A percentile compares a stretch with the other conserved stretches of the same genome.
phyloP scores from a whole-genome alignment of 1,139 yeast species.

The Nakaseomyces nivariensis region DNA sequence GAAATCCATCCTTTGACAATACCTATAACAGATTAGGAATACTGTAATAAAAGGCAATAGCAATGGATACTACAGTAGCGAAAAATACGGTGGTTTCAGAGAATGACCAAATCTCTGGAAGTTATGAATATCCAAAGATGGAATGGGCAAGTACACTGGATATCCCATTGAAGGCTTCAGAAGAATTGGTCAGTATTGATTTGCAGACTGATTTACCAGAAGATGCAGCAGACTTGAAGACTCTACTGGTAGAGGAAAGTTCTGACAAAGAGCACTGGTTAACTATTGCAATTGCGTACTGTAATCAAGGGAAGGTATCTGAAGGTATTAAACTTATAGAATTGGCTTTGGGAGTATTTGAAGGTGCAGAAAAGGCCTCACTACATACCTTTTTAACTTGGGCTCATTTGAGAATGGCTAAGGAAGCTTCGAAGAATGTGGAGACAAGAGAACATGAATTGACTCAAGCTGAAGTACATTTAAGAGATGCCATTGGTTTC shows the following conservation, averaged over 20 bases:
- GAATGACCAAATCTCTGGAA: not conserved
- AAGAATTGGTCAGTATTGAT: conserved; percentile 64
- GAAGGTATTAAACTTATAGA: conserved; percentile 59
- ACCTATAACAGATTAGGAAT: no score
- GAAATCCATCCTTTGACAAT: no score
- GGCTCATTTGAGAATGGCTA: conserved; percentile 51
- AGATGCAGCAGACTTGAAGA: conserved; percentile 74
- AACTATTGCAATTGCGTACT: conserved; percentile 72
- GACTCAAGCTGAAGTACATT: conserved; percentile 29
- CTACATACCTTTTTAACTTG: conserved; percentile 63
- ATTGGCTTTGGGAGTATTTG: conserved; percentile 44
- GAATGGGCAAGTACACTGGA: conserved; percentile 36
- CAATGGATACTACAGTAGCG: not conserved
- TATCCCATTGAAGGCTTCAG: conserved; percentile 56
- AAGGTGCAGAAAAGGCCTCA: conserved; percentile 39
- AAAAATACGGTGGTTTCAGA: not conserved
- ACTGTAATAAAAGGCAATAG: not conserved
- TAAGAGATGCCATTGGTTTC: conserved; percentile 31
- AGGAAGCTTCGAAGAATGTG: conserved; percentile 29
- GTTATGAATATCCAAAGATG: conserved; percentile 23
- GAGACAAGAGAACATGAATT: conserved; percentile 25
- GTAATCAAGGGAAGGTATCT: conserved; percentile 44
- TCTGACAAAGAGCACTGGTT: conserved; percentile 77
- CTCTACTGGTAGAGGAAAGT: conserved; percentile 67
- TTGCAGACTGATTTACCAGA: conserved; percentile 70